phyloP scores from a whole-genome alignment of 371 early-diverging fungal species.

The Mortierella sp. region DNA sequence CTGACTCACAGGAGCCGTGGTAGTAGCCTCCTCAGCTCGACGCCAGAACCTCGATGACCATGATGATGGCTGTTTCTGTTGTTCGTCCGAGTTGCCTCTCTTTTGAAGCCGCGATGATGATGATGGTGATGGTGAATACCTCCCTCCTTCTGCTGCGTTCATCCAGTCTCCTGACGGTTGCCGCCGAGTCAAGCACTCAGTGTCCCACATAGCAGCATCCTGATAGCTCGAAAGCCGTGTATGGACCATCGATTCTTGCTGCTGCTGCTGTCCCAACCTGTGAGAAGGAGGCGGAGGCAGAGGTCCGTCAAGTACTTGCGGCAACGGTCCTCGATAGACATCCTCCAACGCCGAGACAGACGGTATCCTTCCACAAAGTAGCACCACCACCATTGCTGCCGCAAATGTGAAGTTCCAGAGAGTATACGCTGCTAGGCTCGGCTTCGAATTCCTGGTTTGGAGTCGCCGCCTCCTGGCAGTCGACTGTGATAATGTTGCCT shows the following conservation, averaged over 20 bases:
- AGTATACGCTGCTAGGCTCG: too few species aligned
- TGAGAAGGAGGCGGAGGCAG: not conserved
- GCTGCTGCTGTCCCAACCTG: not conserved
- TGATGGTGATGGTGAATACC: not conserved
- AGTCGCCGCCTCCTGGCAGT: not conserved
- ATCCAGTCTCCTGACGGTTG: conserved; percentile 1
- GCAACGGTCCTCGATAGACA: not conserved
- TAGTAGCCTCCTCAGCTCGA: not conserved
- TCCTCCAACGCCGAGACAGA: not conserved
- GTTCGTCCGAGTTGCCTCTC: not conserved
- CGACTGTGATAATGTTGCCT: not conserved
- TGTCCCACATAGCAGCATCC: not conserved
- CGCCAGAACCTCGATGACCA: not conserved
- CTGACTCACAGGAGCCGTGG: not conserved
- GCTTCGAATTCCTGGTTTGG: not conserved
- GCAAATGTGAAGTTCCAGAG: not conserved
- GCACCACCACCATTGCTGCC: not conserved
- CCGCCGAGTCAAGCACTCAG: not conserved
- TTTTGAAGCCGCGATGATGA: not conserved
- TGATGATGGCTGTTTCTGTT: too few species aligned
- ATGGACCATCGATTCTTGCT: not conserved
- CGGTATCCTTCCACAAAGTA: not conserved
- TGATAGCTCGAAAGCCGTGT: too few species aligned
- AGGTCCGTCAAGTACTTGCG: not conserved
- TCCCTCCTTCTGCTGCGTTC: not conserved